A percentile compares a stretch with the other conserved stretches of the same genome.
phyloP scores from a whole-genome alignment of 768 basidiomycete species.

The Suillus sp. region DNA sequence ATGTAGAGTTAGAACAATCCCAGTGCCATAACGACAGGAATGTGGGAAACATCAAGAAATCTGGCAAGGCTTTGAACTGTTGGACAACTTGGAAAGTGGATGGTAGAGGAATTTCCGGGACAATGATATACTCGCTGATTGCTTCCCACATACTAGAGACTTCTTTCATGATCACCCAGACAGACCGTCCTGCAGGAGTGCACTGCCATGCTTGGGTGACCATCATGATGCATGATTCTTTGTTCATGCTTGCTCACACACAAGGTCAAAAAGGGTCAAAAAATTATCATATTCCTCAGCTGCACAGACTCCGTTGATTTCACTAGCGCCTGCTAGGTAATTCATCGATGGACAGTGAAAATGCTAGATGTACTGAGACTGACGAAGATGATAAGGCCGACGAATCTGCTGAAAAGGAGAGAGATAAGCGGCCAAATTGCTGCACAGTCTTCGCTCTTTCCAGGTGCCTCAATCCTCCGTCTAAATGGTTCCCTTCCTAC shows the following conservation, averaged over 20 bases:
- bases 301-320: slow-evolving; percentile 99
- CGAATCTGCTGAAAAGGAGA: slow-evolving; percentile 28
- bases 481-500: slow-evolving; percentile 92
- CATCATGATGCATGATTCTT: no score
- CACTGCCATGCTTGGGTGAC: no score
- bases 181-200: no score
- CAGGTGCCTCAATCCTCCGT: slow-evolving; percentile 78
- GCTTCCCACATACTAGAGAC: no score
- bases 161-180: no score
- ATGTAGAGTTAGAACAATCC: no score
- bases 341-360: slow-evolving; percentile 60
- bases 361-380: slow-evolving; percentile 16
- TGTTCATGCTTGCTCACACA: slow-evolving; percentile 71
- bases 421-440: slow-evolving; percentile 52
- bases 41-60: no score
- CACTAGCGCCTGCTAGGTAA: slow-evolving; percentile 86
- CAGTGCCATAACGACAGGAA: no score
- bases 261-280: slow-evolving; percentile 54
- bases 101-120: no score
- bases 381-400: slow-evolving; percentile 29
- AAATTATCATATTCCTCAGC: slow-evolving; percentile 93
- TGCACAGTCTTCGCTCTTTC: slow-evolving; percentile 75
- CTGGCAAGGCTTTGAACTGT: no score
- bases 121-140: no score
- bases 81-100: no score